A percentile compares a stretch with the other conserved stretches of the same genome.
These are phyloP conservation scores for Metschnikowia amazonensis DNA, from an alignment of 805 yeast genomes.

Conservation along the genomic window DNA sequence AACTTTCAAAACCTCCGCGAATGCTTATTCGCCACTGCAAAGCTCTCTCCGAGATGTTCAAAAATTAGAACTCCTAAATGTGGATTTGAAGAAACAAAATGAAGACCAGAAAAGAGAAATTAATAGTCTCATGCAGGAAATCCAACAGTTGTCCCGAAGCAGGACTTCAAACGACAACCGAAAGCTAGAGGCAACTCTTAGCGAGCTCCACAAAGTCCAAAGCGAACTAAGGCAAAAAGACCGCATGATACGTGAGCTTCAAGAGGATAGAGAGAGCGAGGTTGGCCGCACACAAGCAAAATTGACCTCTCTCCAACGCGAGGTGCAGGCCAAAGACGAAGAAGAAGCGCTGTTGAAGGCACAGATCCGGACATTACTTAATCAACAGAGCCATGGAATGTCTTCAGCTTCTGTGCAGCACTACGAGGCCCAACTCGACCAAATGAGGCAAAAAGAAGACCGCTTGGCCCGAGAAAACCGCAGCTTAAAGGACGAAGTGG, in stretches of 20 bases:
- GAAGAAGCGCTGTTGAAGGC: slow-evolving; percentile 22
- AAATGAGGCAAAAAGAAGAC: slow-evolving; percentile 20
- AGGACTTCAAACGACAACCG: slow-evolving; percentile 9
- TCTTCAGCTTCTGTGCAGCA: slow-evolving; percentile 15
- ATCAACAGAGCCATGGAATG: slow-evolving; percentile 16
- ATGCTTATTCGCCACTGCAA: background rate
- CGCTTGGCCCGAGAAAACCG: slow-evolving; percentile 19
- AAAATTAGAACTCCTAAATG: background rate
- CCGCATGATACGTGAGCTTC: slow-evolving; percentile 2
- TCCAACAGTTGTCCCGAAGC: slow-evolving; percentile 8
- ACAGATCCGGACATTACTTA: slow-evolving; percentile 22
- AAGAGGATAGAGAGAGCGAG: slow-evolving; percentile 12
- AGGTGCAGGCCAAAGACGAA: slow-evolving; percentile 24
- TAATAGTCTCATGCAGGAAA: slow-evolving; percentile 6
- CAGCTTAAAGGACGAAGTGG: slow-evolving; percentile 25
- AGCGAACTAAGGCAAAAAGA: slow-evolving; percentile 11
- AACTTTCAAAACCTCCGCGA: background rate
- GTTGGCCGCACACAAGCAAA: slow-evolving; percentile 15
- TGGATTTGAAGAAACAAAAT: background rate
- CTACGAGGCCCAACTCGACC: slow-evolving; percentile 25
- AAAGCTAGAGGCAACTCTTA: slow-evolving; percentile 8
- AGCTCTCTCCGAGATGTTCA: background rate
- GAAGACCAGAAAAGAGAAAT: slow-evolving; percentile 2
- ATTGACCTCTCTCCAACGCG: slow-evolving; percentile 17
- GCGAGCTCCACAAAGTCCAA: slow-evolving; percentile 10